Conservation (phyloP, 2,329 filamentous ascomycete species). For the Gaeumannomyces tritici region DNA sequence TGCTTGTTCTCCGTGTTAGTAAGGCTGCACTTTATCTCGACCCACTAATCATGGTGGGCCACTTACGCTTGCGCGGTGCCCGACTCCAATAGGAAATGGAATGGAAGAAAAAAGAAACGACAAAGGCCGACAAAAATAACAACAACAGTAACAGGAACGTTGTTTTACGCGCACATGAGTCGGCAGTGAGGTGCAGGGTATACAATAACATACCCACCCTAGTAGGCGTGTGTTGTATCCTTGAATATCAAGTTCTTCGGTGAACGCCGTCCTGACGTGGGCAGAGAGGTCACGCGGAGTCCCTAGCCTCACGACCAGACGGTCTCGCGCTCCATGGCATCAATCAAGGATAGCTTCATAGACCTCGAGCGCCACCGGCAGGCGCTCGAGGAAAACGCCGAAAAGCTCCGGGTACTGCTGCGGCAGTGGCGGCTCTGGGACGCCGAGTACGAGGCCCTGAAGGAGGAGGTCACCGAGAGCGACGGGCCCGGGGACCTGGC, state of each 20-base stretch:
- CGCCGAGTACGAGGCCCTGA: conserved; percentile 81
- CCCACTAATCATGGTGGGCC: not conserved
- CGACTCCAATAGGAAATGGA: not conserved
- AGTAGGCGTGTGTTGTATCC: not conserved
- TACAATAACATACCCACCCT: not conserved
- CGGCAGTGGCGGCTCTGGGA: conserved; percentile 88
- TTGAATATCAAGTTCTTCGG: not conserved
- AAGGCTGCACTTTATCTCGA: not conserved
- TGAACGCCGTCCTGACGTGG: not conserved
- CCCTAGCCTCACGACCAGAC: too few species aligned
- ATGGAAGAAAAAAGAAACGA: not conserved
- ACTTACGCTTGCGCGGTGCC: not conserved
- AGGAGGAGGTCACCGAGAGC: conserved; percentile 62
- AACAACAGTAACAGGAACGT: too few species aligned
- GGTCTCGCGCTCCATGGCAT: not conserved
- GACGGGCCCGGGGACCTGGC: conserved; percentile 40
- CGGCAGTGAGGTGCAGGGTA: not conserved
- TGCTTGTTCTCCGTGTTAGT: too few species aligned
- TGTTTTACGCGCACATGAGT: too few species aligned
- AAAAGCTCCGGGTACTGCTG: conserved; percentile 64
- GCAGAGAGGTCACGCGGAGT: not conserved
- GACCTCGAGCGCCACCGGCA: conserved; percentile 67
- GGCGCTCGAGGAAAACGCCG: conserved; percentile 66
- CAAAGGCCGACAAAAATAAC: too few species aligned
- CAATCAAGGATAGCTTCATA: conserved; percentile 26